Percentiles rank a stretch among this genome's conserved stretches.
These are phyloP conservation scores for Talaromyces rugulosus DNA, from an alignment of 2,329 filamentous ascomycete species.

Conservation along the genomic window DNA sequence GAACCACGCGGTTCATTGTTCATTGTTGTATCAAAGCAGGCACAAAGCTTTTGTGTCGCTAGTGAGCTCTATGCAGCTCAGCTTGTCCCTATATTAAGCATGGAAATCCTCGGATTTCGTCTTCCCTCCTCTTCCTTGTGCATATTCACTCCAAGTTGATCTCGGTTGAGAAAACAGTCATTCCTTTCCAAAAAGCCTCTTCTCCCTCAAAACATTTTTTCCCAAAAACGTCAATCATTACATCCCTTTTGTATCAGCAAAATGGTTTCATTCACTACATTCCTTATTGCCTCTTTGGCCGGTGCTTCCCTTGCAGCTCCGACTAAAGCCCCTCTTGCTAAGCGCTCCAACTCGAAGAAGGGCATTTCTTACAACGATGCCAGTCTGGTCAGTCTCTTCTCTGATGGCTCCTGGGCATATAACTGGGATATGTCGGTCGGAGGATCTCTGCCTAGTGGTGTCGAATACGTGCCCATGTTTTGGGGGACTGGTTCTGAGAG, in stretches of 20 bases:
- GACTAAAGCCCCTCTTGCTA: conserved; percentile 16
- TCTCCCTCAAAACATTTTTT: not conserved
- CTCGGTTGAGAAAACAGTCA: not conserved
- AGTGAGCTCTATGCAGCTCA: too few species aligned
- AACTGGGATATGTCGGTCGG: conserved; percentile 37
- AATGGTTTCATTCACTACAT: conserved; percentile 8
- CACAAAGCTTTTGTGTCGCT: not conserved
- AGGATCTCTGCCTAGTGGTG: conserved; percentile 27
- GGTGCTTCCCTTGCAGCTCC: conserved; percentile 28
- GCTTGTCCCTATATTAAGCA: not conserved
- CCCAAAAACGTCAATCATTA: not conserved
- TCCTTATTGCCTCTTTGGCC: conserved; percentile 20
- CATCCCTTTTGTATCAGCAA: not conserved
- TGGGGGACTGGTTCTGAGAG: conserved; percentile 37
- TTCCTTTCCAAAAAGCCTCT: not conserved
- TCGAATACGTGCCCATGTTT: conserved; percentile 44
- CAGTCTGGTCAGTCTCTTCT: conserved; percentile 29
- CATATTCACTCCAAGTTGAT: not conserved
- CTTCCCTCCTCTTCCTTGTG: not conserved
- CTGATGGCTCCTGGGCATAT: conserved; percentile 40
- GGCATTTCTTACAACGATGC: conserved; percentile 36
- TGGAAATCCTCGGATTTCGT: not conserved
- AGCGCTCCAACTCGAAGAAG: conserved; percentile 22
- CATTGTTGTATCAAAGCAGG: not conserved
- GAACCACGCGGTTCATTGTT: not conserved